Base-by-base conservation (phyloP, 768 basidiomycete genomes). In the Hortiboletus flavorubellus region DNA sequence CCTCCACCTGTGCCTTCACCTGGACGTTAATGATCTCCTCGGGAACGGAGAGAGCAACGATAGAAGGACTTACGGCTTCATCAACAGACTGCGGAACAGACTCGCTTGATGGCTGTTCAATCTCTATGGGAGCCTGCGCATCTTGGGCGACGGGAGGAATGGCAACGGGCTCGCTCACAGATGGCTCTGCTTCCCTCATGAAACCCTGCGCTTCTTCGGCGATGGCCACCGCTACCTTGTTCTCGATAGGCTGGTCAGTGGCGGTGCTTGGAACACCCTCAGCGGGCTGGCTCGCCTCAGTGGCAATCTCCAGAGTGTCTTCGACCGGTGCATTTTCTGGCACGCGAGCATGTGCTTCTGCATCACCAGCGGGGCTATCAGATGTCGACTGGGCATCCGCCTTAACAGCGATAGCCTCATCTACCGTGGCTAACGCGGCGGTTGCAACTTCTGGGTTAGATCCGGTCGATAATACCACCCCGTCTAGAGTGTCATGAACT, bases 1-100 rank as follows among this genome's bases (percentile, higher is more conserved):
- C 31, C 26, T 60, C 53, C 49, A 41, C 56, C 46, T 38, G 34
- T 38, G 5, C 31, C 26, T 60, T 49, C 49, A 41, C 56, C 46
- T 46, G 7, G 33, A 26, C 5, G 26, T 4, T 5, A 26, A 26
- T 26, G 26, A 26, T 26, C 26, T 26, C 26, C 26, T 26, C 26
- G 26, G 26, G 26, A 26, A 26, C 26, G 26, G 26, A 26, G 26
- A 29, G 35, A 37, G 8, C 31, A 44, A 33, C 35, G 26, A 14
- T 15, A 30, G 44, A 15, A 18, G 33, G 6, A 10, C 23, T 40
- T 49, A 38, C 41, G 30, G 48, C 39, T 15, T 42, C 60, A 26
- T 51, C 45, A 37, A 39, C 57, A 15, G 23, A 64, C 52, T 51
- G 61, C 63, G 61, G 2, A 30, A 12, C 26, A 38, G 30, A 8